phyloP scores from a whole-genome alignment of 208 protist genomes.

The Acanthamoeba triangularis region DNA sequence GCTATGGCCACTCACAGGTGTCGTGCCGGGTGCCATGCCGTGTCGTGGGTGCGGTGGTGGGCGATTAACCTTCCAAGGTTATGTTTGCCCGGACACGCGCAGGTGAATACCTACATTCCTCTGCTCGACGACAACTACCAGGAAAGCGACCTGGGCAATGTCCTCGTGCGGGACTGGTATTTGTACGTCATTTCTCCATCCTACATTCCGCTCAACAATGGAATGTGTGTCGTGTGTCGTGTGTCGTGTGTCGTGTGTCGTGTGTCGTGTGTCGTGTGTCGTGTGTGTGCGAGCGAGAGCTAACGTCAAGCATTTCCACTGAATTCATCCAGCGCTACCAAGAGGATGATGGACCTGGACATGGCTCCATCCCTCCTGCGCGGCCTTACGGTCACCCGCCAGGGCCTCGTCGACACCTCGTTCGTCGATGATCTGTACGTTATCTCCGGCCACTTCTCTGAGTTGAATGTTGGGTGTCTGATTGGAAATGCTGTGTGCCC shows the following conservation, averaged over 20 bases:
- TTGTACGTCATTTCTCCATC: conserved; percentile 7
- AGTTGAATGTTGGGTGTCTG: background rate
- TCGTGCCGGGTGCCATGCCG: too few species aligned
- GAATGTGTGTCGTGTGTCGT: background rate
- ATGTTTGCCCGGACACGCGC: too few species aligned
- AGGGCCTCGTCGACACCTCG: conserved; percentile 11
- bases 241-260: background rate
- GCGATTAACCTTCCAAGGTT: too few species aligned
- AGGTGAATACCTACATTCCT: conserved; percentile 71
- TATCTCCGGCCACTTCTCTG: too few species aligned
- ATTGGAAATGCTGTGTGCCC: background rate
- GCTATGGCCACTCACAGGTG: conserved; percentile 64
- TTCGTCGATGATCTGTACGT: conserved; percentile 72
- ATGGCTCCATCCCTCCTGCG: background rate
- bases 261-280: too few species aligned
- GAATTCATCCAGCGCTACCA: background rate
- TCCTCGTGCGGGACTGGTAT: conserved; percentile 59
- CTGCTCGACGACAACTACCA: conserved; percentile 23
- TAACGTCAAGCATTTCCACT: background rate
- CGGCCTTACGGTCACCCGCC: background rate
- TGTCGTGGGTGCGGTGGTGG: too few species aligned
- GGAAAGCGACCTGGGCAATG: background rate
- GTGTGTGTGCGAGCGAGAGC: too few species aligned
- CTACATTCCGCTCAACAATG: background rate
- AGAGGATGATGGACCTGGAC: background rate